Evolutionary conservation across 371 early-diverging fungal species (phyloP).

Genomic region (Blyttiomyces sp.): DNA sequence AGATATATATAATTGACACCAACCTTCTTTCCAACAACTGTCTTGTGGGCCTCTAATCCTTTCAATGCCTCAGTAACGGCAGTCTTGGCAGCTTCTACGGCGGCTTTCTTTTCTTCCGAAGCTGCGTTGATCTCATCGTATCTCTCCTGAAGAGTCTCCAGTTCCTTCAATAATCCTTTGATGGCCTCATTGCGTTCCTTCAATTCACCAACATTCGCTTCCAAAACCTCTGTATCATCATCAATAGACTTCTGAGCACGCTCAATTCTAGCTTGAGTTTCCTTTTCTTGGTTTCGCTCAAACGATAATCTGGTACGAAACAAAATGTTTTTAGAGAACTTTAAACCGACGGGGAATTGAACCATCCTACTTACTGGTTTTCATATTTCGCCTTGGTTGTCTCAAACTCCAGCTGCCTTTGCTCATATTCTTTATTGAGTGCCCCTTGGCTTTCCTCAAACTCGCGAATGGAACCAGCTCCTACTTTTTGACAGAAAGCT

Average conservation of each 20-base stretch:
- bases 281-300: slow-evolving; percentile 70
- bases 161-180: slow-evolving; percentile 25
- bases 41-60: slow-evolving; percentile 64
- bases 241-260: slow-evolving; percentile 44
- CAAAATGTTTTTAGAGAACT: neutral
- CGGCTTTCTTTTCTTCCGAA: slow-evolving; percentile 51
- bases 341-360: too few species aligned
- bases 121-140: slow-evolving; percentile 26
- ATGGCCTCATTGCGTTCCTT: slow-evolving; percentile 29
- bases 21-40: slow-evolving; percentile 59
- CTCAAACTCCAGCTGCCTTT: slow-evolving; percentile 68
- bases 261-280: slow-evolving; percentile 56
- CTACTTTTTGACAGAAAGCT: slow-evolving; percentile 68
- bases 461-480: slow-evolving; percentile 75
- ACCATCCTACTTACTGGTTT: slow-evolving; percentile 31
- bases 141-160: slow-evolving; percentile 21
- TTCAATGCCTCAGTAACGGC: slow-evolving; percentile 57
- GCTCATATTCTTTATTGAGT: slow-evolving; percentile 64
- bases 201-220: slow-evolving; percentile 14
- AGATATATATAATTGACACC: neutral
- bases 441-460: slow-evolving; percentile 75
- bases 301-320: slow-evolving; percentile 52
- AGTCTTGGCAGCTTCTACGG: slow-evolving; percentile 57
- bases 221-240: slow-evolving; percentile 40
- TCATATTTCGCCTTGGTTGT: slow-evolving; percentile 70